Evolutionary conservation across 2,329 filamentous ascomycete genomes (phyloP).

Genomic region (Botrytis cinerea): DNA sequence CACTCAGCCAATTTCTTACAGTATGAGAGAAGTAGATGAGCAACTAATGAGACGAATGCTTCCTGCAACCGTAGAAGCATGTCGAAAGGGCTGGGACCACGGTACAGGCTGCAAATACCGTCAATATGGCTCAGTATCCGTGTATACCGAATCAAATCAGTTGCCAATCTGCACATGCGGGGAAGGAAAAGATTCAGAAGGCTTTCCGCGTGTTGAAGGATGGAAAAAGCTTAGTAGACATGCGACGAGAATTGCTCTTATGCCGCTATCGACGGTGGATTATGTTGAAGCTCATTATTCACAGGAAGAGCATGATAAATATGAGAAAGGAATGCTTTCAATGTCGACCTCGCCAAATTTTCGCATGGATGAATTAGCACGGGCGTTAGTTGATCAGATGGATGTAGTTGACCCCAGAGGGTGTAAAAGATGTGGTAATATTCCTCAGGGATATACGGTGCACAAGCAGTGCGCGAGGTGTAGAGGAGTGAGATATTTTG

Average conservation of each 20-base stretch:
- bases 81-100: constrained; percentile 26
- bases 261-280: constrained; percentile 6
- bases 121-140: neutral
- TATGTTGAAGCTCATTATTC: constrained; percentile 1
- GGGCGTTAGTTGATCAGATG: too few relatives aligned
- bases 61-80: constrained; percentile 24
- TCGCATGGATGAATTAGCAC: neutral
- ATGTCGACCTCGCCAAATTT: too few relatives aligned
- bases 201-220: neutral
- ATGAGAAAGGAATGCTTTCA: too few relatives aligned
- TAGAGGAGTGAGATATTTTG: neutral
- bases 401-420: neutral
- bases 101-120: neutral
- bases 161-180: constrained; percentile 3
- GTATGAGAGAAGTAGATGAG: constrained; percentile 5
- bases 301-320: neutral
- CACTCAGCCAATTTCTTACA: neutral
- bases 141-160: neutral
- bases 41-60: constrained; percentile 22
- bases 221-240: neutral
- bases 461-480: neutral
- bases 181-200: neutral
- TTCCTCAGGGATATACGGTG: neutral
- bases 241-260: neutral
- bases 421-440: neutral